phyloP scores from a whole-genome alignment of 768 basidiomycete species.

The Neoboletus brunneissimus region DNA sequence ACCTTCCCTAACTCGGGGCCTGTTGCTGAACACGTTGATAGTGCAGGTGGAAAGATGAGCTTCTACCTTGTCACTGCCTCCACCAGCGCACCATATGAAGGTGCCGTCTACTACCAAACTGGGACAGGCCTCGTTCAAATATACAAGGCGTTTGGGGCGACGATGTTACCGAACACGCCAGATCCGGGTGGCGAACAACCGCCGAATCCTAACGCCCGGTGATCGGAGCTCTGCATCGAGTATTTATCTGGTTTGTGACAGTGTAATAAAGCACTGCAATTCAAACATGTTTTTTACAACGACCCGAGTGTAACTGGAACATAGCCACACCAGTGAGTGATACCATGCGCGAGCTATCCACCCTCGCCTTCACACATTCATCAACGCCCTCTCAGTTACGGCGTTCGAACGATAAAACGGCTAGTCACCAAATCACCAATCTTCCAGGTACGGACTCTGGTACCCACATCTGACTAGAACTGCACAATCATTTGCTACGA shows the following conservation, averaged over 20 bases:
- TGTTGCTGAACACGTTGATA: neutral
- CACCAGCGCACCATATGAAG: neutral
- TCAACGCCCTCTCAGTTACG: no score
- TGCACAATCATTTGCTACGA: no score
- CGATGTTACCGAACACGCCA: neutral
- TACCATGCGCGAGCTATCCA: no score
- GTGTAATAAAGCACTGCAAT: neutral
- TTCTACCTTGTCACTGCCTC: neutral
- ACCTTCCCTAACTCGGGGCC: neutral
- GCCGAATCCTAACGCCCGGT: neutral
- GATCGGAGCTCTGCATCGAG: neutral
- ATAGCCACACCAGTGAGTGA: neutral
- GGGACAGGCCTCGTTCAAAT: slow-evolving; percentile 2
- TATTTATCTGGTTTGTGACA: neutral
- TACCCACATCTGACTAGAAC: no score
- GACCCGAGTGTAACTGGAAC: neutral
- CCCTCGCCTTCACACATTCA: no score
- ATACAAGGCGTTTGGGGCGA: slow-evolving; percentile 2
- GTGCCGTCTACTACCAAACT: neutral
- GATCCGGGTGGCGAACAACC: neutral
- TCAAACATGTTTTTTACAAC: neutral
- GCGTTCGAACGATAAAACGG: no score
- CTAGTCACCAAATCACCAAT: no score
- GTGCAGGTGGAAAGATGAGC: slow-evolving; percentile 8
- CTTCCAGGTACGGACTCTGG: no score